These are phyloP conservation scores for Termitomyces sp. DNA, from an alignment of 768 basidiomycete genomes.

Conservation along the genomic window DNA sequence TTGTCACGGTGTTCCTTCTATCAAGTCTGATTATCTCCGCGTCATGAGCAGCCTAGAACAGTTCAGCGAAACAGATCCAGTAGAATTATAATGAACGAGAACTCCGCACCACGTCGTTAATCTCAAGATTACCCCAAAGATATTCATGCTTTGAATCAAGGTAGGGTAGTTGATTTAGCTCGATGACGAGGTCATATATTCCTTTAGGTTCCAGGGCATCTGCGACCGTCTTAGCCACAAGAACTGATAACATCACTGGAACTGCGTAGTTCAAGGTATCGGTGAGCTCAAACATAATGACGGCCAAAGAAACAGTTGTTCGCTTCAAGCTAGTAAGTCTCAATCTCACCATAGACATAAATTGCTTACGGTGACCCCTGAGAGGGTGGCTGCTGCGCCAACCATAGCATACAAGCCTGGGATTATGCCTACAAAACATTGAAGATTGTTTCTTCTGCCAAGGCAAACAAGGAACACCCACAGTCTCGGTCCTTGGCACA, in stretches of 20 bases:
- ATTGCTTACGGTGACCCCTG: conserved; percentile 83
- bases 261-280: conserved; percentile 90
- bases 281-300: conserved; percentile 94
- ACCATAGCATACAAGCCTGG: conserved; percentile 96
- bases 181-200: conserved; percentile 96
- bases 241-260: conserved; percentile 82
- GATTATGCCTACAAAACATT: conserved; percentile 43
- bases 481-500: conserved; percentile 68
- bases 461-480: conserved; percentile 19
- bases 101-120: conserved; percentile 69
- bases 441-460: background rate
- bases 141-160: conserved; percentile 90
- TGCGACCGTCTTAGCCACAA: conserved; percentile 88
- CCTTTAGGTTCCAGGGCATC: conserved; percentile 89
- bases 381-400: conserved; percentile 89
- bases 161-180: conserved; percentile 87
- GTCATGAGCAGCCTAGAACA: conserved; percentile 53
- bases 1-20: conserved; percentile 68
- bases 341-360: conserved; percentile 1
- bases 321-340: conserved; percentile 35
- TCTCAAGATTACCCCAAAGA: conserved; percentile 73
- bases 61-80: background rate
- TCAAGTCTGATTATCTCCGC: conserved; percentile 72
- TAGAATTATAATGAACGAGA: background rate
- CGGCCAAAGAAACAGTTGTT: conserved; percentile 89